phyloP scores from a whole-genome alignment of 2,329 filamentous ascomycete genomes.

The Alternaria panax region DNA sequence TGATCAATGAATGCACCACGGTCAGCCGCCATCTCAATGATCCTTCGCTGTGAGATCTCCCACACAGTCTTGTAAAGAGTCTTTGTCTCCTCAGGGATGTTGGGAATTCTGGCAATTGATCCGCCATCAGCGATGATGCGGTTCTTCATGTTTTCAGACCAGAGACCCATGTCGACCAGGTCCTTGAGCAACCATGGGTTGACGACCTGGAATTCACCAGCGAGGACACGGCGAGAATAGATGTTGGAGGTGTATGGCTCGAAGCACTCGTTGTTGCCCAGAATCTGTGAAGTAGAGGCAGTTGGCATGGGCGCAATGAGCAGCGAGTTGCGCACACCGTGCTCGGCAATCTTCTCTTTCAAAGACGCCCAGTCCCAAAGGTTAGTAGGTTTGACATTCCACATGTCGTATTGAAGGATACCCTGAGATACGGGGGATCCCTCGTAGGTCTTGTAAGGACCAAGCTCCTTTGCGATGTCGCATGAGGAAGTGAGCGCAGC shows the following conservation, averaged over 20 bases:
- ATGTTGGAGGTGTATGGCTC: conserved; percentile 99
- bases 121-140: conserved; percentile 97
- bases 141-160: conserved; percentile 99
- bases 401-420: conserved; percentile 98
- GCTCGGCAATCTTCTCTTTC: conserved; percentile 89
- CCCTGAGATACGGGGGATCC: conserved; percentile 95
- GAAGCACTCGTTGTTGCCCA: conserved; percentile 99
- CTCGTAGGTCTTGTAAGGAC: conserved; percentile 87
- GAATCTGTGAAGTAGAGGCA: conserved; percentile 94
- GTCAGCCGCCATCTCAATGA: conserved; percentile 97
- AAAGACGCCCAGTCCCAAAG: conserved; percentile 95
- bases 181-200: conserved; percentile 99
- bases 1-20: conserved; percentile 99
- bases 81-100: conserved; percentile 95
- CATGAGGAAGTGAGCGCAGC: conserved; percentile 88
- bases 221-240: conserved; percentile 96
- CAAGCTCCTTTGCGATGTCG: conserved; percentile 82
- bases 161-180: conserved; percentile 94
- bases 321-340: conserved; percentile 94
- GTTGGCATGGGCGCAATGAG: conserved; percentile 98
- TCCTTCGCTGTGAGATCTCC: conserved; percentile 96
- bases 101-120: conserved; percentile 95
- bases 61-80: conserved; percentile 99
- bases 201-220: conserved; percentile 98
- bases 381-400: conserved; percentile 89